Conservation (phyloP, 441 rosid genomes). For the Flueggea neowawraea region DNA sequence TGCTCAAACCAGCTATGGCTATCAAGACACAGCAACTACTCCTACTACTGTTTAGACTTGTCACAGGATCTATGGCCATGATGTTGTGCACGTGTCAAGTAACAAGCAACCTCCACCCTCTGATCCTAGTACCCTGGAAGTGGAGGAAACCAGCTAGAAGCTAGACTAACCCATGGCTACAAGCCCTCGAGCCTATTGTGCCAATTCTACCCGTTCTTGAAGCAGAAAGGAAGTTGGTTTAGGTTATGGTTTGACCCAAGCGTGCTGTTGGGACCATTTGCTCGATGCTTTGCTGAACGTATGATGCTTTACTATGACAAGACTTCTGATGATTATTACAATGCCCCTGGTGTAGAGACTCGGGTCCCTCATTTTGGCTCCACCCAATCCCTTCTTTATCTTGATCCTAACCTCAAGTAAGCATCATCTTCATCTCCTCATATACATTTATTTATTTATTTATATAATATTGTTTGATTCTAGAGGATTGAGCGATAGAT, state of each 20-base stretch:
- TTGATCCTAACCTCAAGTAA: constrained; percentile 70
- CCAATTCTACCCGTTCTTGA: constrained; percentile 44
- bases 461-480: too few species aligned
- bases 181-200: constrained; percentile 51
- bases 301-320: constrained; percentile 68
- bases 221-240: constrained; percentile 73
- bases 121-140: constrained; percentile 70
- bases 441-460: too few species aligned
- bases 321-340: constrained; percentile 59
- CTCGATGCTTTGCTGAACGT: constrained; percentile 69
- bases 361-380: constrained; percentile 69
- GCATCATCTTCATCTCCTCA: too few species aligned
- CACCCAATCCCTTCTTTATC: constrained; percentile 61
- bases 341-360: constrained; percentile 76
- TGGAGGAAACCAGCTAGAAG: constrained; percentile 94
- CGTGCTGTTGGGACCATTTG: constrained; percentile 72
- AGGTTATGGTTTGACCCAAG: constrained; percentile 78
- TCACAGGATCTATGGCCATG: constrained; percentile 12
- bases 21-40: background rate
- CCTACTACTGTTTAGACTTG: constrained; percentile 11
- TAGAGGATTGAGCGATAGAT: too few species aligned
- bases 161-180: constrained; percentile 50
- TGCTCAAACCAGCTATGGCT: constrained; percentile 7
- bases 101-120: constrained; percentile 47
- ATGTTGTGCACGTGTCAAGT: constrained; percentile 39